Percentiles rank a stretch among this genome's conserved stretches.
phyloP scores from a whole-genome alignment of 2,329 filamentous ascomycete genomes.

The Hypoxylon sp. region DNA sequence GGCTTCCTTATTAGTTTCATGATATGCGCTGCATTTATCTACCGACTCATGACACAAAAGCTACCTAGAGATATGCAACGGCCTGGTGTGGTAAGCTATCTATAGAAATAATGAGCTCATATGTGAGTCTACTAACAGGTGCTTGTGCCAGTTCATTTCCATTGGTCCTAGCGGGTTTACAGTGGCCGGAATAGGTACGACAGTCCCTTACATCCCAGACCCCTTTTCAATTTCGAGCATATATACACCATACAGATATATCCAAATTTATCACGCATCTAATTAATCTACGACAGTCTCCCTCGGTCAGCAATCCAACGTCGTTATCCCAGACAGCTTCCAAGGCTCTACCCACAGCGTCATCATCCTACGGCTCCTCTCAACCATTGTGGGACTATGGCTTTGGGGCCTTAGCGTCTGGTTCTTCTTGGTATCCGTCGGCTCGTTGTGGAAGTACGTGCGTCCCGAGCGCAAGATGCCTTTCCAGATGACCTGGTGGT shows the following conservation, averaged over 20 bases:
- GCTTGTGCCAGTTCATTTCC: slow-evolving; percentile 75
- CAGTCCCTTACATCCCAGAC: not conserved
- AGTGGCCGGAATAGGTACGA: slow-evolving; percentile 61
- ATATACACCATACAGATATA: not conserved
- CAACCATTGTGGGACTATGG: slow-evolving; percentile 79
- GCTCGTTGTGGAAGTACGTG: slow-evolving; percentile 79
- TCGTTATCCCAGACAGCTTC: slow-evolving; percentile 62
- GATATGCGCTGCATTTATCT: slow-evolving; percentile 88
- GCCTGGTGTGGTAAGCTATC: slow-evolving; percentile 74
- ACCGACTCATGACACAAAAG: slow-evolving; percentile 90
- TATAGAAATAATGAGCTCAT: no score
- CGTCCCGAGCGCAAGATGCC: slow-evolving; percentile 71
- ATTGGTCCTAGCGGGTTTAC: slow-evolving; percentile 80
- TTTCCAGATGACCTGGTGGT: slow-evolving; percentile 90
- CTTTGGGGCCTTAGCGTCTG: slow-evolving; percentile 86
- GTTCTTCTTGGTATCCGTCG: slow-evolving; percentile 87
- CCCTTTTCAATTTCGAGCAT: not conserved
- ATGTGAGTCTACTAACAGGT: slow-evolving; percentile 18
- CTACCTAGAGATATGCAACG: slow-evolving; percentile 81
- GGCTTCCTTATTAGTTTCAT: slow-evolving; percentile 76
- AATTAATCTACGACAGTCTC: slow-evolving; percentile 53
- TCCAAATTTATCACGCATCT: not conserved
- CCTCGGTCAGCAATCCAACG: slow-evolving; percentile 61
- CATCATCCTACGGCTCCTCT: slow-evolving; percentile 63
- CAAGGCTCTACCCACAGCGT: slow-evolving; percentile 60